Evolutionary conservation across 768 basidiomycete genomes (phyloP), one percentile per base, ranked within the genome.

Genomic region (Lactarius sp.): DNA sequence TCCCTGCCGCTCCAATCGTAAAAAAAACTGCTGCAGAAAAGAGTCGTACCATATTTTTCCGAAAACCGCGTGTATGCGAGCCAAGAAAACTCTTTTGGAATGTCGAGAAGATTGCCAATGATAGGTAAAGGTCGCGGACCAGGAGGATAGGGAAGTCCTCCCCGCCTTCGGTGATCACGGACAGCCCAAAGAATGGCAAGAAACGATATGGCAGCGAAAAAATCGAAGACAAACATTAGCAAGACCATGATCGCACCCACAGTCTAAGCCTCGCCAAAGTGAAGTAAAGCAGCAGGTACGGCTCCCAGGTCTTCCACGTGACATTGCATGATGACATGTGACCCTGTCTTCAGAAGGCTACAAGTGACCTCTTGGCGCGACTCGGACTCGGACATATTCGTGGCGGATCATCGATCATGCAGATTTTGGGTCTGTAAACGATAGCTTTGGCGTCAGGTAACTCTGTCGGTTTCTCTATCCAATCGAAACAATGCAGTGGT

Each of bases 41-140:
- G 18, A 14, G 7, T 33, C 10, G 31, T 22, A 56, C 61, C 61
- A 34, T 34, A 20, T 59, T 4, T 10, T 31, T 8, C 3, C 4
- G 41, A 49, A 14, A 16, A 46, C 1, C n/a, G 22, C 20, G 61
- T 49, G 16, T 56, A 62, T 4, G 42, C 9, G 37, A 56, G 46
- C 61, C 61, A 62, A 22, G 54, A 20, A 34, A 20, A 47, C 13
- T 56, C 42, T 33, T 34, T 62, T 27, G 62, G 62, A 7, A 64
- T 27, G 10, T 64, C 52, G 3, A 60, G 33, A 22, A 59, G 9
- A 47, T 64, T 64, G 4, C 62, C 62, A 10, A 64, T 20, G 3
- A 64, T 16, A 0, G 62, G 62, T 16, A 59, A 20, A 10, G 41
- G 58, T 27, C 36, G 62, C 6, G 62, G 62, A 16, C 60, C 60